Percentiles rank a stretch among this genome's conserved stretches.
Evolutionary conservation across 495 filamentous ascomycete species (phyloP).

Genomic region (Podospora tetraspora): DNA sequence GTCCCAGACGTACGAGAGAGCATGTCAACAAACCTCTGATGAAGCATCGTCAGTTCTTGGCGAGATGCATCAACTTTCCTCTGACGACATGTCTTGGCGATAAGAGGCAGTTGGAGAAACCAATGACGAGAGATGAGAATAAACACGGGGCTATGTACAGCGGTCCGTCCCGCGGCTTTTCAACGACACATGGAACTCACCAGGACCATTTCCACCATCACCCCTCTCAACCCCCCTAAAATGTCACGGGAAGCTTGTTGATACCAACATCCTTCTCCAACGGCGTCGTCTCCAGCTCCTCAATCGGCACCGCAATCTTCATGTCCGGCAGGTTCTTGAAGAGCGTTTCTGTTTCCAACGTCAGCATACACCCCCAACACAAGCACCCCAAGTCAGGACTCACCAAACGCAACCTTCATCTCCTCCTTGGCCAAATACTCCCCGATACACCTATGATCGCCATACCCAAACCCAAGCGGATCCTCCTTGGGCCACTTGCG

Average conservation of each 20-base stretch:
- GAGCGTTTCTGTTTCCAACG: constrained; percentile 24
- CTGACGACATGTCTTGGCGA: too few relatives aligned
- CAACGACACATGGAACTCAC: background rate
- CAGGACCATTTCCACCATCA: too few relatives aligned
- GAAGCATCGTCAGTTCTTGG: too few relatives aligned
- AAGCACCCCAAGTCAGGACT: constrained; percentile 12
- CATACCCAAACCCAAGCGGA: constrained; percentile 41
- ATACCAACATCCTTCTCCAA: constrained; percentile 38
- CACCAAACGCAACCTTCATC: constrained; percentile 37
- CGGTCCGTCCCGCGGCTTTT: background rate
- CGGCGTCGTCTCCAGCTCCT: constrained; percentile 34
- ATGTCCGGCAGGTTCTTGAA: constrained; percentile 30
- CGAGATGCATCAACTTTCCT: too few relatives aligned
- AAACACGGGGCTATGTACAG: background rate
- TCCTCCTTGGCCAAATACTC: constrained; percentile 39
- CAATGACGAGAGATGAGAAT: background rate
- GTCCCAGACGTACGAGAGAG: too few relatives aligned
- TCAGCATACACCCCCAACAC: background rate
- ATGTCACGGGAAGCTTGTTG: constrained; percentile 30
- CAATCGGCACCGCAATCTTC: constrained; percentile 33
- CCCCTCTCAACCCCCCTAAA: constrained; percentile 1
- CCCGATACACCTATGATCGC: constrained; percentile 41
- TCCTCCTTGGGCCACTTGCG: constrained; percentile 32
- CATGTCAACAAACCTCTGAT: too few relatives aligned
- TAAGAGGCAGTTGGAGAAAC: background rate